A percentile compares a stretch with the other conserved stretches of the same genome.
These are phyloP conservation scores for Aspergillus texensis DNA, from an alignment of 2,329 filamentous ascomycete genomes.

Conservation along the genomic window DNA sequence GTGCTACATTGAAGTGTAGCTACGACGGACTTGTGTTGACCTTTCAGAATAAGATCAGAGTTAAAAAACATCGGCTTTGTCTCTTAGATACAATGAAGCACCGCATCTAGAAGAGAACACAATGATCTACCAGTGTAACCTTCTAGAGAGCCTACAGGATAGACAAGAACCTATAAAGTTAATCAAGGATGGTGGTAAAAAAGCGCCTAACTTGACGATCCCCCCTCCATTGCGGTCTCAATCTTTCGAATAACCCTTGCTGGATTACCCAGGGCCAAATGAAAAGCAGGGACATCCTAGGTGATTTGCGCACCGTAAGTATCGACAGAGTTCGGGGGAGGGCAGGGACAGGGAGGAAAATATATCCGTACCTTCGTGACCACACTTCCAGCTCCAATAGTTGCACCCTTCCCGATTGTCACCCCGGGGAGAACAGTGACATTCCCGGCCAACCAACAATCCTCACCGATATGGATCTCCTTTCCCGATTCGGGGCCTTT, in stretches of 20 bases:
- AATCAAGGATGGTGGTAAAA: no score
- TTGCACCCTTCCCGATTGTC: slow-evolving; percentile 72
- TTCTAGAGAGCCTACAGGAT: neutral
- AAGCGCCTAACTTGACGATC: neutral
- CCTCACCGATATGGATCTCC: slow-evolving; percentile 74
- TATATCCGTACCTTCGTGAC: slow-evolving; percentile 67
- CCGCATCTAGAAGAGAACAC: no score
- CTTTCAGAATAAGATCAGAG: neutral
- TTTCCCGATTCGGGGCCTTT: slow-evolving; percentile 74
- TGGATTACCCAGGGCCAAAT: slow-evolving; percentile 46
- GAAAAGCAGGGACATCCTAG: slow-evolving; percentile 46
- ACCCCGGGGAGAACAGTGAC: slow-evolving; percentile 74
- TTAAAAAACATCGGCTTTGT: neutral
- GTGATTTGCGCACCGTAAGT: neutral
- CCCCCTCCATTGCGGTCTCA: slow-evolving; percentile 37
- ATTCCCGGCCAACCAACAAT: slow-evolving; percentile 79
- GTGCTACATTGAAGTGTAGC: neutral
- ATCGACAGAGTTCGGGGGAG: neutral
- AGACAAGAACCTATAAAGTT: neutral
- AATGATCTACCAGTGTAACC: neutral
- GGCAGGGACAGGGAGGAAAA: neutral
- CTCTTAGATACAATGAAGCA: neutral
- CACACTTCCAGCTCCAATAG: slow-evolving; percentile 78
- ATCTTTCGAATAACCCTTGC: slow-evolving; percentile 43
- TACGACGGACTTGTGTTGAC: neutral